Base-by-base conservation (phyloP, 345 rosid species). In the Salix dunnii region DNA sequence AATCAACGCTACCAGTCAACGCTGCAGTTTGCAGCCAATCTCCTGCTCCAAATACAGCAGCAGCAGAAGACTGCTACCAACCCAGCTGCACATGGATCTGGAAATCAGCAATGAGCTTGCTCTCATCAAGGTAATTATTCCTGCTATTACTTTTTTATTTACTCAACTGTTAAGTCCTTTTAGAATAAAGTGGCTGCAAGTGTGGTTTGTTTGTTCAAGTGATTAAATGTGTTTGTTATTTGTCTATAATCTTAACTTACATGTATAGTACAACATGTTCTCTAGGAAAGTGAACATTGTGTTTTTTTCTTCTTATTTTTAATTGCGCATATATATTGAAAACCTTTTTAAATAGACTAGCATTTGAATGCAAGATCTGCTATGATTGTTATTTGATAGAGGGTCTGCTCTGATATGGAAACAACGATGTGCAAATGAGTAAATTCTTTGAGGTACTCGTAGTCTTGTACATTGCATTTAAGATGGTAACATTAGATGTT, bases 1-100 rank as follows among this genome's bases (percentile, higher is more conserved):
- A 90, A 92, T 79, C 94, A 93, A 85, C 84, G 91, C 30, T 96
- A 96, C 80, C 98, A 96, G 76, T 96, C 96, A 74, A 93, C 99
- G 0, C 84, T 96, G 69, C 94, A 93, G 79, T 84, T 96, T 85
- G 99, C 99, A 7, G 98, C 99, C 18, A 91, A 69, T 81, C 96
- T 96, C 75, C 99, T 96, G 79, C 91, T 85, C 31, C 98, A 91
- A 84, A 86, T 96, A 83, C 97, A 96, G 80, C 96, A 91, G 78
- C 89, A 88, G 76, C 88, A 86, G 68, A 88, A 87, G 72, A 74
- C 80, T 18, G 43, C 83, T 4, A 74, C 67, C 53, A 78, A 38
- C 49, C 42, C 79, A 30, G 71, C 74, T 14, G 79, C 46, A 16
- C 73, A 13, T n/a, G 82, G 82, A 38, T 72, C 82, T 40, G 82